phyloP scores from a whole-genome alignment of 2,329 filamentous ascomycete species.

The Fusarium incarnatum region DNA sequence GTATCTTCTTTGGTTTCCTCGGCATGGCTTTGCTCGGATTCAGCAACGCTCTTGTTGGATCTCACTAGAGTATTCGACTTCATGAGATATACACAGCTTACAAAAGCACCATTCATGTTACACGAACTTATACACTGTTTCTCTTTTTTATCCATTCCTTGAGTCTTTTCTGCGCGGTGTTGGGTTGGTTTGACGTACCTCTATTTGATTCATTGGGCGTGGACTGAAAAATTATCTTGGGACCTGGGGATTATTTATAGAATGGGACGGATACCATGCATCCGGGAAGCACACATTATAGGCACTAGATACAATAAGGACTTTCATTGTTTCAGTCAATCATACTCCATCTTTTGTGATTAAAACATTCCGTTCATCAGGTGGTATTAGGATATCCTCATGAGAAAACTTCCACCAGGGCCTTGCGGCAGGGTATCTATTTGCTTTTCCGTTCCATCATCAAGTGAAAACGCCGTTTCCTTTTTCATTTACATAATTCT shows the following conservation, averaged over 20 bases:
- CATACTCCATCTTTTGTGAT: conserved; percentile 7
- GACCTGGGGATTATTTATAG: conserved; percentile 33
- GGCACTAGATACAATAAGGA: background rate
- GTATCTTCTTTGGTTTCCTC: conserved; percentile 82
- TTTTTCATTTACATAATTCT: background rate
- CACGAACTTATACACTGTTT: background rate
- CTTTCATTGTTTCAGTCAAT: conserved; percentile 1
- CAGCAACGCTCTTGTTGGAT: conserved; percentile 84
- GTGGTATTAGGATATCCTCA: background rate
- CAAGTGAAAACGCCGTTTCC: conserved; percentile 14
- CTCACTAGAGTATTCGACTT: conserved; percentile 50
- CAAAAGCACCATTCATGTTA: background rate
- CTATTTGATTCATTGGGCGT: background rate
- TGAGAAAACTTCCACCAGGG: conserved; percentile 10
- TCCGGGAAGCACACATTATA: conserved; percentile 1
- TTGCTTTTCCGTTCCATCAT: conserved; percentile 21
- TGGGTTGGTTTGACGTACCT: conserved; percentile 11
- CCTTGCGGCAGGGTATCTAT: conserved; percentile 44
- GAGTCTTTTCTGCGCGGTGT: conserved; percentile 31
- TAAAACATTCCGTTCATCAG: conserved; percentile 24
- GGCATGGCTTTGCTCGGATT: conserved; percentile 90
- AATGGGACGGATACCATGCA: conserved; percentile 22
- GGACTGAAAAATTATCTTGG: conserved; percentile 10
- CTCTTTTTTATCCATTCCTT: background rate
- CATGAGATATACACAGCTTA: background rate